These are phyloP conservation scores for Dryas integrifolia DNA, from an alignment of 331 rosid species.

Conservation along the genomic window DNA sequence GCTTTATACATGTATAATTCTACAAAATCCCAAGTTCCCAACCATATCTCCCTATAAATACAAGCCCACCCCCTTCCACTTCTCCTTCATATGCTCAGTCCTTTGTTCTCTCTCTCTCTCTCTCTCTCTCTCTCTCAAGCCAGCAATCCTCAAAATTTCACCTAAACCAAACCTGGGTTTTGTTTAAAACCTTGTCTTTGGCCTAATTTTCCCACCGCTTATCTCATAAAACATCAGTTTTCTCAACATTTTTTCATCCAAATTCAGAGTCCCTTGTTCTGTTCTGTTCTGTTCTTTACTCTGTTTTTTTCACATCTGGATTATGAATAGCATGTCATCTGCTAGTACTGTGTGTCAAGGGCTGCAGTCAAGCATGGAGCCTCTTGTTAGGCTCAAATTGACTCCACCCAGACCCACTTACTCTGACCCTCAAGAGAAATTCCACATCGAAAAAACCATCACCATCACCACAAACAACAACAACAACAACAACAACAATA, in stretches of 20 bases:
- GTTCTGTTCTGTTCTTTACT: constrained; percentile 13
- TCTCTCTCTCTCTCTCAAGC: background rate
- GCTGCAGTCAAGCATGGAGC: constrained; percentile 47
- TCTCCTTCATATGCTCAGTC: constrained; percentile 40
- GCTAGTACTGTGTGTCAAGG: constrained; percentile 46
- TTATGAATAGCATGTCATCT: constrained; percentile 41
- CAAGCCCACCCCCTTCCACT: constrained; percentile 35
- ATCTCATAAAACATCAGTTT: constrained; percentile 17
- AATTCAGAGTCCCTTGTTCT: constrained; percentile 1
- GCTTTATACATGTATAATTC: background rate
- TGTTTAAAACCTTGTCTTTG: constrained; percentile 16
- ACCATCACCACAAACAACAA: background rate
- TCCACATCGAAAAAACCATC: constrained; percentile 1
- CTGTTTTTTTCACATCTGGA: constrained; percentile 8
- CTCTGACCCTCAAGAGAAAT: constrained; percentile 18
- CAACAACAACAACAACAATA: constrained; percentile 5
- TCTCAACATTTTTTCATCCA: constrained; percentile 22
- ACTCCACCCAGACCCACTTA: constrained; percentile 29
- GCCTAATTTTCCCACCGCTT: background rate
- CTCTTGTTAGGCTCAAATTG: constrained; percentile 39
- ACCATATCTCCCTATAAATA: constrained; percentile 50
- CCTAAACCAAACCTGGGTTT: constrained; percentile 13
- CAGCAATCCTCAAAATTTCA: constrained; percentile 28
- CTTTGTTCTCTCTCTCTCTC: background rate
- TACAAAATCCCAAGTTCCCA: background rate